Conservation (phyloP, 2,329 filamentous ascomycete genomes). For the Exutisphaerella laricina region DNA sequence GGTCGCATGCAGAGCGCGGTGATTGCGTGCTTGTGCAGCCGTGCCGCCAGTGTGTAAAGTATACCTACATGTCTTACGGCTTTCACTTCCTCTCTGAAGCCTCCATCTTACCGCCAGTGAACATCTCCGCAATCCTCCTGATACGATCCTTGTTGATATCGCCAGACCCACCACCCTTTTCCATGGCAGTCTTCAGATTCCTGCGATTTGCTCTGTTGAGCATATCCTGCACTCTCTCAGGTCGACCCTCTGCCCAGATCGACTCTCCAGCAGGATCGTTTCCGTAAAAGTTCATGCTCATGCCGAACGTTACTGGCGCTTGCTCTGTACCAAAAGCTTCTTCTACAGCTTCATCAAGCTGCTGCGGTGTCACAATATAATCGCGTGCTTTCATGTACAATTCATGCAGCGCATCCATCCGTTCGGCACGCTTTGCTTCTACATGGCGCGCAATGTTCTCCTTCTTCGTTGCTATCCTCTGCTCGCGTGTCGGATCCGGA, state of each 20-base stretch:
- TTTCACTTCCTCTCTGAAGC: constrained; percentile 7
- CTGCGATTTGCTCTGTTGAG: constrained; percentile 34
- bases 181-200: constrained; percentile 32
- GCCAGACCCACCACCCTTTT: constrained; percentile 30
- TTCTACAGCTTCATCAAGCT: constrained; percentile 70
- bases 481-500: constrained; percentile 59
- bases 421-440: constrained; percentile 21
- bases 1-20: not conserved
- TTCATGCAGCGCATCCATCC: constrained; percentile 66
- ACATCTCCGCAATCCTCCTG: constrained; percentile 58
- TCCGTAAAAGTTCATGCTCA: constrained; percentile 25
- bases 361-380: constrained; percentile 78
- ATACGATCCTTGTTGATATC: constrained; percentile 53
- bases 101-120: constrained; percentile 61
- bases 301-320: constrained; percentile 33
- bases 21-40: not conserved
- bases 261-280: constrained; percentile 30
- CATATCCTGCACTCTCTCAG: constrained; percentile 46
- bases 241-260: constrained; percentile 48
- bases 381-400: constrained; percentile 82
- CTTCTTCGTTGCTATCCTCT: constrained; percentile 43
- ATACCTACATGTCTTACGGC: not conserved
- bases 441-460: constrained; percentile 21
- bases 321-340: constrained; percentile 64
- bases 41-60: not conserved